Evolutionary conservation across 306 rosid genomes (phyloP), one percentile per base, ranked within the genome.

Genomic region (Mucuna pruriens): DNA sequence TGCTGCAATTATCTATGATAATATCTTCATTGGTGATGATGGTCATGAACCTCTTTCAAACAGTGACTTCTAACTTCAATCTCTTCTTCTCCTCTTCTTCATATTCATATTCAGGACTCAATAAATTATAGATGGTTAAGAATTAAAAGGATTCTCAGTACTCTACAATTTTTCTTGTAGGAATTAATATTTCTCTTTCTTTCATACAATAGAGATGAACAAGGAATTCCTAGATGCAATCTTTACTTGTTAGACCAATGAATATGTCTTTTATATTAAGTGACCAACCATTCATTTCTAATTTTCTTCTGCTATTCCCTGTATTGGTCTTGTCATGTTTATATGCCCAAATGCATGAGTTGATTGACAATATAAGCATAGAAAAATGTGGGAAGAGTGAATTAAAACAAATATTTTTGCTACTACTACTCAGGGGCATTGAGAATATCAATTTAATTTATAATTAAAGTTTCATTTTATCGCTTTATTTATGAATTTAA

Each of bases 1-100:
- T 79, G 96, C 92, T 2, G 95, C 92, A 11, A 65, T 89, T 55
- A 82, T 94, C n/a, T 90, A 92, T 67, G 94, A 89, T 79, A 87
- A 67, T 46, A 74, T 94, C 76, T 89, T 94, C 48, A 90, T 94
- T 33, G 86, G 91, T 26, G 86, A 86, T 20, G 70, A 76, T 57
- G 62, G 62, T 40, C 97, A 90, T 74, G 90, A 89, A 57, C 88
- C 89, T 19, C 86, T 80, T 44, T 69, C 90, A 17, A 57, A 13
- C 16, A 85, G 42, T 75, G 92, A 90, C 31, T 89, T 86, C 70
- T 92, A n/a, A n/a, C n/a, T n/a, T n/a, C n/a, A n/a, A n/a, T n/a
- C n/a, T n/a, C n/a, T n/a, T n/a, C n/a, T n/a, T n/a, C n/a, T n/a
- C n/a, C n/a, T n/a, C n/a, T n/a, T n/a, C n/a, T n/a, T n/a, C n/a